Evolutionary conservation across 2,329 filamentous ascomycete genomes (phyloP).

Genomic region (Cladophialophora immunda): DNA sequence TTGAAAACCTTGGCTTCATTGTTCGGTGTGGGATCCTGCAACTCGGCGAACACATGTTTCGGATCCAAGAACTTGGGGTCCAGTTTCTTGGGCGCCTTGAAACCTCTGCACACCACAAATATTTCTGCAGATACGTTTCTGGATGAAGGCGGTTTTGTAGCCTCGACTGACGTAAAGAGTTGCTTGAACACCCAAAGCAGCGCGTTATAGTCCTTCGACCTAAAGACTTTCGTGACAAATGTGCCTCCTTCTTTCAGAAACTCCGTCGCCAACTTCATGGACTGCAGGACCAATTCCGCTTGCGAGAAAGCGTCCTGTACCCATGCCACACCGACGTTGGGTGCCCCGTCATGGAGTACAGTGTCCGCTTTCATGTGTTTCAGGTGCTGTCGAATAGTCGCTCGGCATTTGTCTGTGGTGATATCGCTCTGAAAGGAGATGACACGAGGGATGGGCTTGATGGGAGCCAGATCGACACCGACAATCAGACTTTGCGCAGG

Average conservation of each 20-base stretch:
- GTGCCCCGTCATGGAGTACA: constrained; percentile 94
- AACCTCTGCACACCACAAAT: constrained; percentile 95
- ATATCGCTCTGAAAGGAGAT: constrained; percentile 98
- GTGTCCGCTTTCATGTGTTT: constrained; percentile 97
- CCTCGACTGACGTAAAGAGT: constrained; percentile 92
- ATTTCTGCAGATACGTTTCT: constrained; percentile 98
- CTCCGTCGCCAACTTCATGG: constrained; percentile 91
- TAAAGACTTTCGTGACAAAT: constrained; percentile 97
- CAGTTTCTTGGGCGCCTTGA: constrained; percentile 91
- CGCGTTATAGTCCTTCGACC: constrained; percentile 96
- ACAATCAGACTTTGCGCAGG: constrained; percentile 88
- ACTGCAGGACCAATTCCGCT: constrained; percentile 88
- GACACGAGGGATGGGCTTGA: constrained; percentile 92
- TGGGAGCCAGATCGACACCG: constrained; percentile 91
- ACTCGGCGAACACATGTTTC: constrained; percentile 87
- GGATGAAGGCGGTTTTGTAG: constrained; percentile 94
- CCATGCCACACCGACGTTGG: constrained; percentile 98
- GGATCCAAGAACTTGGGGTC: constrained; percentile 94
- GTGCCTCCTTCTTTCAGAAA: constrained; percentile 89
- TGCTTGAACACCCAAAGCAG: constrained; percentile 98
- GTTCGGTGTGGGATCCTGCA: constrained; percentile 85
- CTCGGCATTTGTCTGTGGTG: constrained; percentile 93
- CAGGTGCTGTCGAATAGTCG: constrained; percentile 85
- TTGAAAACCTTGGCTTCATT: constrained; percentile 99
- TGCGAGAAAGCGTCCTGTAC: constrained; percentile 98